These are phyloP conservation scores for Populus simonii DNA, from an alignment of 345 rosid species.

Conservation along the genomic window DNA sequence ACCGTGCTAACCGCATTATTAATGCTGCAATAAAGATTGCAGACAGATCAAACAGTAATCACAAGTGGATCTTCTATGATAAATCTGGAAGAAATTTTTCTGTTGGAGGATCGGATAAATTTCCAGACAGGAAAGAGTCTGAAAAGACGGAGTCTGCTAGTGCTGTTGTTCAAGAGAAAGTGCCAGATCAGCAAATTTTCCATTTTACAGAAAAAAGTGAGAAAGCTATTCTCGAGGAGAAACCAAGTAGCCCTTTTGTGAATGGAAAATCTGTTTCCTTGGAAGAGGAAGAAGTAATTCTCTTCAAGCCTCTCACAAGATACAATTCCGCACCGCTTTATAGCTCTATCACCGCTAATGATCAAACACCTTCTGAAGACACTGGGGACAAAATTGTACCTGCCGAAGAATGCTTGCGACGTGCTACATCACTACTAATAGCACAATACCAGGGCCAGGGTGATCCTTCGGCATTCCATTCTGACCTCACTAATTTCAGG, in stretches of 20 bases:
- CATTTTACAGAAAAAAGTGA: slow-evolving; percentile 19
- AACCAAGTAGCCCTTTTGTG: slow-evolving; percentile 21
- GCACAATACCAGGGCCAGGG: slow-evolving; percentile 46
- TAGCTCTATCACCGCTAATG: slow-evolving; percentile 26
- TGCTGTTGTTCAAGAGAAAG: slow-evolving; percentile 16
- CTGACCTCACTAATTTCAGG: slow-evolving; percentile 40
- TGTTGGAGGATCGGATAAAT: slow-evolving; percentile 15
- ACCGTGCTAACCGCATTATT: slow-evolving; percentile 53
- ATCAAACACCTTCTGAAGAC: slow-evolving; percentile 32
- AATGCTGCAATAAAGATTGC: slow-evolving; percentile 60
- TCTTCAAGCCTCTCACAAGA: slow-evolving; percentile 85
- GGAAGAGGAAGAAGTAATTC: slow-evolving; percentile 95
- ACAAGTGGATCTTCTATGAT: slow-evolving; percentile 57
- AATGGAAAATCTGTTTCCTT: slow-evolving; percentile 36
- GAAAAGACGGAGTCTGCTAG: slow-evolving; percentile 11
- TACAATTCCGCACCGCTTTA: slow-evolving; percentile 77
- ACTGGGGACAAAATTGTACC: slow-evolving; percentile 32
- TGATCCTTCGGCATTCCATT: slow-evolving; percentile 41
- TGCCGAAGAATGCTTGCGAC: slow-evolving; percentile 72
- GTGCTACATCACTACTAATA: slow-evolving; percentile 60
- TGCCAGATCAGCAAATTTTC: background rate
- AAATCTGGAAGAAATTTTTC: slow-evolving; percentile 33
- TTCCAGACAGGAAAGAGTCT: slow-evolving; percentile 14
- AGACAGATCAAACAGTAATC: slow-evolving; percentile 39
- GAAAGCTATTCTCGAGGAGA: slow-evolving; percentile 27